Percentiles rank a stretch among this genome's conserved stretches.
phyloP scores from a whole-genome alignment of 768 basidiomycete species.

The Phanerodontia chrysosporium region DNA sequence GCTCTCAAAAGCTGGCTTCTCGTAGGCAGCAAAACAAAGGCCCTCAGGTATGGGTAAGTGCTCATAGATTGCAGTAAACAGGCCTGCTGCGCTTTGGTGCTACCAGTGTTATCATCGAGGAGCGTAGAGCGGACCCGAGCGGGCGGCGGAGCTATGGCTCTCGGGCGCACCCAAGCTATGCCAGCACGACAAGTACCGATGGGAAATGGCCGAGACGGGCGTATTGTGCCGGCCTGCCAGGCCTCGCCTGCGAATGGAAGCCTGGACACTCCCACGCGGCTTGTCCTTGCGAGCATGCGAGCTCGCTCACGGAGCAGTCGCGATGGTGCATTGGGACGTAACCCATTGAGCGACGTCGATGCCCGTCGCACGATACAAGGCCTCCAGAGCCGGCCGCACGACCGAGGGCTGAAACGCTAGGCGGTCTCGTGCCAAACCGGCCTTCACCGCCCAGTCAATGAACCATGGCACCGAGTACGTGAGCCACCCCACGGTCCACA shows the following conservation, averaged over 20 bases:
- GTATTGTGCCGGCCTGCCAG: background rate
- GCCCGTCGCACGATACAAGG: background rate
- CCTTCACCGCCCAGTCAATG: conserved; percentile 1
- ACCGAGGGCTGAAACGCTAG: background rate
- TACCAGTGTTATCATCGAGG: background rate
- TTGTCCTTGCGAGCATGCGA: background rate
- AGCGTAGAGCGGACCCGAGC: background rate
- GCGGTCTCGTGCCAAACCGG: background rate
- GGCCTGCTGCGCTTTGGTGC: background rate
- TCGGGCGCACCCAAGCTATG: background rate
- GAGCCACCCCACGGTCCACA: background rate
- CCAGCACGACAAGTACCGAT: background rate
- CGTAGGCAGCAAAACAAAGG: background rate
- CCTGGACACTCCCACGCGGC: background rate
- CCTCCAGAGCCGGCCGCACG: background rate
- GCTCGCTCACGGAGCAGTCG: background rate
- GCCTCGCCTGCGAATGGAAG: background rate
- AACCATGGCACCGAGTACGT: background rate
- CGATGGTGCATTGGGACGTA: background rate
- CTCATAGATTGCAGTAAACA: background rate
- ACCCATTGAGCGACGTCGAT: background rate
- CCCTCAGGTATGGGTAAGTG: background rate
- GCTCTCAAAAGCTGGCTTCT: background rate
- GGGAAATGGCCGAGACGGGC: background rate
- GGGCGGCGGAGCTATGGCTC: background rate